Percentiles rank a stretch among this genome's conserved stretches.
These are phyloP conservation scores for Nepenthes mirabilis DNA, from an alignment of 148 eudicot genomes.

Conservation along the genomic window DNA sequence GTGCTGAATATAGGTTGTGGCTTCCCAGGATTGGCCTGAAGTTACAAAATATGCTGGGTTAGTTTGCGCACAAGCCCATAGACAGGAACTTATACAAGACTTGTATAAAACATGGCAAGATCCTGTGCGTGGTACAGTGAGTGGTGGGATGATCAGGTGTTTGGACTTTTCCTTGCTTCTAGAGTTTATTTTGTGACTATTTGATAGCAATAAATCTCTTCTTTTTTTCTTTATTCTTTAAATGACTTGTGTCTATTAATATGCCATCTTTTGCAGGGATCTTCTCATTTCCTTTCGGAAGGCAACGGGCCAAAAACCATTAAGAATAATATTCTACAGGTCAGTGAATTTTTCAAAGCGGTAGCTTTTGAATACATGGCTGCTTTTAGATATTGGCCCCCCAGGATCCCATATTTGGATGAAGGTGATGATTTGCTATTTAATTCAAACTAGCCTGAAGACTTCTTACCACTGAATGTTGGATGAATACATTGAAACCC, in stretches of 20 bases:
- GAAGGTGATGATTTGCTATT: too few relatives aligned
- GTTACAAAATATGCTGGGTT: slow-evolving; percentile 76
- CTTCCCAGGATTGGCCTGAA: slow-evolving; percentile 82
- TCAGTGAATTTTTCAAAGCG: background rate
- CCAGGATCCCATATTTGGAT: too few relatives aligned
- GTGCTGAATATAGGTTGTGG: slow-evolving; percentile 39
- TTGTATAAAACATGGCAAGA: slow-evolving; percentile 75
- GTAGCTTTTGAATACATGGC: background rate
- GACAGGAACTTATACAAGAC: slow-evolving; percentile 68
- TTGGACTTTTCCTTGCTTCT: background rate
- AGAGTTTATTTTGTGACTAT: background rate
- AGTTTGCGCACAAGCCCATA: slow-evolving; percentile 64
- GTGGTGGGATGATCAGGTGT: slow-evolving; percentile 72
- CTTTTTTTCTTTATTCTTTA: background rate
- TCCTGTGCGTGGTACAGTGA: slow-evolving; percentile 58
- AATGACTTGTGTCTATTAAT: background rate
- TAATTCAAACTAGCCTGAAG: too few relatives aligned
- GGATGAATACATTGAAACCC: too few relatives aligned
- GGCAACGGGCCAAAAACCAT: slow-evolving; percentile 68
- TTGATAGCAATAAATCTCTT: background rate
- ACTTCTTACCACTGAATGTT: too few relatives aligned
- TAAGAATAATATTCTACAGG: slow-evolving; percentile 66
- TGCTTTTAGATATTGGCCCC: background rate
- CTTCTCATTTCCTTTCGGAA: slow-evolving; percentile 55
- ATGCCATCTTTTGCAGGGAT: slow-evolving; percentile 31